Percentiles rank a stretch among this genome's conserved stretches.
Evolutionary conservation across 2,329 filamentous ascomycete species (phyloP).

Genomic region (Rutstroemia sp.): DNA sequence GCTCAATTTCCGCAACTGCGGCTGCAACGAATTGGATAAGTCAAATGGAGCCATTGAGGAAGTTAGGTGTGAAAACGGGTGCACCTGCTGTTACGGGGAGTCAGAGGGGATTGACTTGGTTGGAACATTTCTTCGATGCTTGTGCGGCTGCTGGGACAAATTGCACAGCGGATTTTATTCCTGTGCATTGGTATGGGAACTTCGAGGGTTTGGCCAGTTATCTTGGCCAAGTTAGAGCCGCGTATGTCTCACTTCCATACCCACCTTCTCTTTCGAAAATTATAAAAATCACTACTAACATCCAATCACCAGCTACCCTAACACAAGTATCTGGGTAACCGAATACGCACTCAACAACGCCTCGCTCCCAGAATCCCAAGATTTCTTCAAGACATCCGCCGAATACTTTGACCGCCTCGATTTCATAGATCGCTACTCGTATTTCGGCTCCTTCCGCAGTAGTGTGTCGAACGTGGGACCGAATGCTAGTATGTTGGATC

Average conservation of each 20-base stretch:
- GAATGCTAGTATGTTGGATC: slow-evolving; percentile 63
- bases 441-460: slow-evolving; percentile 55
- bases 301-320: slow-evolving; percentile 42
- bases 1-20: slow-evolving; percentile 46
- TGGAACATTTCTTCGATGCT: slow-evolving; percentile 55
- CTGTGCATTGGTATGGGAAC: slow-evolving; percentile 62
- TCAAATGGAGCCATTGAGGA: slow-evolving; percentile 61
- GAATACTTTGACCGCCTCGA: slow-evolving; percentile 59
- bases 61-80: slow-evolving; percentile 58
- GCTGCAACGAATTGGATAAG: slow-evolving; percentile 65
- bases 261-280: neutral
- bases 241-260: slow-evolving; percentile 18
- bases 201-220: slow-evolving; percentile 31
- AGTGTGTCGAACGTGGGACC: slow-evolving; percentile 65
- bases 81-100: slow-evolving; percentile 64
- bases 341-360: slow-evolving; percentile 60
- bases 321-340: slow-evolving; percentile 65
- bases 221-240: slow-evolving; percentile 26
- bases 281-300: slow-evolving; percentile 5
- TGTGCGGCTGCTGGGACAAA: slow-evolving; percentile 47
- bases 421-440: slow-evolving; percentile 53
- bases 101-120: slow-evolving; percentile 55
- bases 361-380: slow-evolving; percentile 48
- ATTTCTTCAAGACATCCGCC: slow-evolving; percentile 59
- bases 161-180: slow-evolving; percentile 57